Evolutionary conservation across 2,329 filamentous ascomycete genomes (phyloP).

Genomic region (Xylaria polymorpha): DNA sequence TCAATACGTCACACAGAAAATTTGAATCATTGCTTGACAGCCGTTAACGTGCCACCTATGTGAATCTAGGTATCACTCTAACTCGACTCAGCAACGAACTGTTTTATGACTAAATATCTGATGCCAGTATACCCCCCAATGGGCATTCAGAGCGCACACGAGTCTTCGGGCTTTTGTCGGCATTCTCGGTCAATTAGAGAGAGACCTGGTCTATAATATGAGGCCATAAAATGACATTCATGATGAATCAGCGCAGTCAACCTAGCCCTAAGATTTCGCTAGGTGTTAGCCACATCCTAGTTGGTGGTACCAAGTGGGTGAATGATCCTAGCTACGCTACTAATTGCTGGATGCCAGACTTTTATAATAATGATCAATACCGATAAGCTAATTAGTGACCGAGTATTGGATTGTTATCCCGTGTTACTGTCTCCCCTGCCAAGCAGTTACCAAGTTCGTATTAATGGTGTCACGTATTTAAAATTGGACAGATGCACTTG

Average conservation of each 20-base stretch:
- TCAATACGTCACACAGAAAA: background rate
- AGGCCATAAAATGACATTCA: background rate
- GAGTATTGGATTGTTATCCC: background rate
- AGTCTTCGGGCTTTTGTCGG: constrained; percentile 10
- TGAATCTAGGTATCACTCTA: background rate
- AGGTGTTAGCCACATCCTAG: constrained; percentile 4
- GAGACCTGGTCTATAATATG: constrained; percentile 16
- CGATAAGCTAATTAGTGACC: background rate
- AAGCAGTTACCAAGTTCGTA: background rate
- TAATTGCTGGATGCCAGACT: background rate
- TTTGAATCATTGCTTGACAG: background rate
- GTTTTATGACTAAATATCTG: background rate
- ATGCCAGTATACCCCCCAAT: background rate
- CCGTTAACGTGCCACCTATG: background rate
- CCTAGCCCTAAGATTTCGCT: background rate
- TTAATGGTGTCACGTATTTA: constrained; percentile 10
- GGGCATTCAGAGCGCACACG: background rate
- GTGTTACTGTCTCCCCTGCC: constrained; percentile 19
- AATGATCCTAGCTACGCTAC: background rate
- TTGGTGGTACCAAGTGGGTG: background rate
- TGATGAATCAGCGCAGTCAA: background rate
- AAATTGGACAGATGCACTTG: constrained; percentile 12
- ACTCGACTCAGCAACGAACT: background rate
- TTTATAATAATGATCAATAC: background rate
- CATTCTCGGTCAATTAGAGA: constrained; percentile 6